Conservation (phyloP, 73 alveolate genomes). For the Halteria grandinella region DNA sequence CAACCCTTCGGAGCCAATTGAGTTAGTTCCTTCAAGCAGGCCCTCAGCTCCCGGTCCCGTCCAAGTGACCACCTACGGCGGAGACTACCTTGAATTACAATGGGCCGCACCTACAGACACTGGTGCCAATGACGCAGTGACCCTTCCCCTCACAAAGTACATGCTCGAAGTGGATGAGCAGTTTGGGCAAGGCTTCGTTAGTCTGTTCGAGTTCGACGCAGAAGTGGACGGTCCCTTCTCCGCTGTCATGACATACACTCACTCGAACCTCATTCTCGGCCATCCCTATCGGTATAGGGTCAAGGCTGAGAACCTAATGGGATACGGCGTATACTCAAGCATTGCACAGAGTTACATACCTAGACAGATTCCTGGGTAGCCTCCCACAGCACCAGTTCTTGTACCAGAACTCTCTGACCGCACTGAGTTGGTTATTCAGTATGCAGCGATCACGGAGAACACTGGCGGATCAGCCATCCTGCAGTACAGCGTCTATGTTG, state of each 20-base stretch:
- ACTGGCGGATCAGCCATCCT: constrained; percentile 64
- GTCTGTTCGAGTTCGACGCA: too few relatives aligned
- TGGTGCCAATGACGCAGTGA: constrained; percentile 62
- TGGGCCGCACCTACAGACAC: constrained; percentile 77
- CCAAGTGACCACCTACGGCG: constrained; percentile 28
- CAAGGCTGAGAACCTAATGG: constrained; percentile 56
- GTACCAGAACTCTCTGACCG: constrained; percentile 40
- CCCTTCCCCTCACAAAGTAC: constrained; percentile 26
- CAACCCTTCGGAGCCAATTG: constrained; percentile 47
- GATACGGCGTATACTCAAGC: constrained; percentile 46
- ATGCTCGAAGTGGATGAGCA: constrained; percentile 62
- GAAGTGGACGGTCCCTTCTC: not conserved
- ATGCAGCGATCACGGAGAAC: constrained; percentile 40
- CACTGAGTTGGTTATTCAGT: constrained; percentile 34
- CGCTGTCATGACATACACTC: constrained; percentile 43
- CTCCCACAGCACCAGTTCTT: constrained; percentile 50
- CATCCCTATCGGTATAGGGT: constrained; percentile 64
- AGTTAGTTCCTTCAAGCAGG: constrained; percentile 63
- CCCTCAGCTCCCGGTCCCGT: constrained; percentile 68
- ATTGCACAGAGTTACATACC: constrained; percentile 53
- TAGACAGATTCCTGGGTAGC: constrained; percentile 55
- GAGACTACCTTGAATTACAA: constrained; percentile 26
- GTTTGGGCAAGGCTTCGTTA: too few relatives aligned
- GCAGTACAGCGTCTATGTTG: constrained; percentile 61
- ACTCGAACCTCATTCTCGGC: constrained; percentile 58